Evolutionary conservation across 306 rosid species (phyloP).

Genomic region (Medicago ruthenica): DNA sequence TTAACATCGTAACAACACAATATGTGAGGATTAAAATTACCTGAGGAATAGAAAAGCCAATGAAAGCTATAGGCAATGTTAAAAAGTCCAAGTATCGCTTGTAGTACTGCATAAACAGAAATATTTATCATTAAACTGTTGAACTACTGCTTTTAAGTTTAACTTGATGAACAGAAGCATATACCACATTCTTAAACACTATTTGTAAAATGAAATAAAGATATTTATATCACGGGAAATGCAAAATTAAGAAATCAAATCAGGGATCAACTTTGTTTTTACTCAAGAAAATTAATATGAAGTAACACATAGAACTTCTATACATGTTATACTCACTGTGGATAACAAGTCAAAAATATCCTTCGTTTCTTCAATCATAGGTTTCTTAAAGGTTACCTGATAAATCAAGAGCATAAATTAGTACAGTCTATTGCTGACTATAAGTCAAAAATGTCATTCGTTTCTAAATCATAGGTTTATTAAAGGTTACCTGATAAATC

Average conservation of each 20-base stretch:
- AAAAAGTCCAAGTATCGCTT: slow-evolving; percentile 66
- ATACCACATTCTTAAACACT: slow-evolving; percentile 33
- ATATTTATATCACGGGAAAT: slow-evolving; percentile 32
- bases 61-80: slow-evolving; percentile 58
- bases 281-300: slow-evolving; percentile 5
- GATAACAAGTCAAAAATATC: slow-evolving; percentile 52
- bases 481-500: slow-evolving; percentile 64
- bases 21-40: slow-evolving; percentile 50
- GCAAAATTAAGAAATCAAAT: slow-evolving; percentile 21
- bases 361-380: slow-evolving; percentile 54
- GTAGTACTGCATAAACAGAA: slow-evolving; percentile 70
- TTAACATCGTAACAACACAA: slow-evolving; percentile 23
- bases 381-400: slow-evolving; percentile 66
- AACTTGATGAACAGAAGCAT: slow-evolving; percentile 32
- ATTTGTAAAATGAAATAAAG: slow-evolving; percentile 23
- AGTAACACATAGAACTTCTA: slow-evolving; percentile 20
- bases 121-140: slow-evolving; percentile 28
- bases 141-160: slow-evolving; percentile 33
- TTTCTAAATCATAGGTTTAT: slow-evolving; percentile 57
- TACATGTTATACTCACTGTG: slow-evolving; percentile 62
- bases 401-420: slow-evolving; percentile 46
- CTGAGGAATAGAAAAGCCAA: slow-evolving; percentile 79
- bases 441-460: slow-evolving; percentile 45
- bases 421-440: slow-evolving; percentile 25
- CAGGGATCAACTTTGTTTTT: slow-evolving; percentile 32